Base-by-base conservation (phyloP, 1,139 yeast species). In the Keqinozyma sinolaborantium region DNA sequence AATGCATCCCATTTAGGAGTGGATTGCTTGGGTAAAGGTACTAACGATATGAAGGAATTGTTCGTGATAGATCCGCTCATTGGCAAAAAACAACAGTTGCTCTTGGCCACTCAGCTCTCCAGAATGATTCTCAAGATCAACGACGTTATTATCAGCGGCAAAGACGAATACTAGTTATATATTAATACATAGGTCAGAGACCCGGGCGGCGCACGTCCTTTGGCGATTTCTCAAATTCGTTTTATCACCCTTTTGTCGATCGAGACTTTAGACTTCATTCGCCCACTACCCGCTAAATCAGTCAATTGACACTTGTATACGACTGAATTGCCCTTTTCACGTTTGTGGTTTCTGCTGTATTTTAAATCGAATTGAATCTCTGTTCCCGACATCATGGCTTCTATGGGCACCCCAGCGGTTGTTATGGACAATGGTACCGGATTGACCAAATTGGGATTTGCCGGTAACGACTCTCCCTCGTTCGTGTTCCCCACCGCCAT, bases 401-500 rank as follows among this genome's bases (percentile, higher is more conserved):
- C 80, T 51, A 74, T 79, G 61, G 83, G 82, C 43, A 73, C 81
- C 39, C 97, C 97, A 30, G 96, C 97, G 40, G 92, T 88, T 68
- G 95, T 88, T 60, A 88, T 88, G 96, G 95, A 84, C 73, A 84
- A 84, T 55, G 99, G 99, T 73, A 92, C 99, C 45, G 99, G 99
- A 42, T 73, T 90, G 50, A 92, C 98, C 54, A 92, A 92, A 58
- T 74, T 92, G 43, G 99, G 99, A 16, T 92, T 90, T 64, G 98
- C 99, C 47, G 99, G 99, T 34, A 92, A 92, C 57, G 98, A 92
- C 62, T 77, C 97, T 11, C 99, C 99, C 23, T 88, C 97, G 6
- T 94, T 85, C 73, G 87, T 92, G 29, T 87, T 92, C 53, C 99
- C 99, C 30, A 92, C 99, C 1, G 97, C 96, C 9, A 94, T 92